phyloP scores from a whole-genome alignment of 768 basidiomycete genomes.

The Termitomyces sp. region DNA sequence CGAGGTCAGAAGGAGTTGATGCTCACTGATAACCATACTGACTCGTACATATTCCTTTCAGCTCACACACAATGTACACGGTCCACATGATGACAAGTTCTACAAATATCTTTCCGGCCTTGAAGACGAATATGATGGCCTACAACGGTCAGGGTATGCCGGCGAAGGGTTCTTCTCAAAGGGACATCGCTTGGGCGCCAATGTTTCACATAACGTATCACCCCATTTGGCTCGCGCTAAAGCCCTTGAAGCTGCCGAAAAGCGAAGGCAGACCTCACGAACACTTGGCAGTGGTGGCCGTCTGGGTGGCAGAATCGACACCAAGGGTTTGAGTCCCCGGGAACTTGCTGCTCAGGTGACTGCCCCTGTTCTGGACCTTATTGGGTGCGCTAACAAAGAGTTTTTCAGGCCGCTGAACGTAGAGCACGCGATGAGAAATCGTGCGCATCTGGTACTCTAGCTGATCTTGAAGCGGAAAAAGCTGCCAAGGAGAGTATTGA shows the following conservation, averaged over 20 bases:
- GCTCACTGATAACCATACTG: neutral
- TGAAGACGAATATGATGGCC: constrained; percentile 81
- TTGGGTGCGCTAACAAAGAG: neutral
- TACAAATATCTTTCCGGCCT: constrained; percentile 70
- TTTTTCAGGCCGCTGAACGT: constrained; percentile 78
- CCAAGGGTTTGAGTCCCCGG: constrained; percentile 49
- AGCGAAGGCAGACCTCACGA: constrained; percentile 44
- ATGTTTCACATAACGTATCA: constrained; percentile 65
- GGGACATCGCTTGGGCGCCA: constrained; percentile 68
- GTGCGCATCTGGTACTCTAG: constrained; percentile 62
- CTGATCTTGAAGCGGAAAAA: constrained; percentile 60
- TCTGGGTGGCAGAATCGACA: constrained; percentile 44
- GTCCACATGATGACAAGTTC: constrained; percentile 85
- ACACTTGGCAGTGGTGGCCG: constrained; percentile 53
- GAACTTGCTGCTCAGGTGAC: constrained; percentile 70
- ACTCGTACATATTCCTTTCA: constrained; percentile 23
- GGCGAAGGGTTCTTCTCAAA: constrained; percentile 87
- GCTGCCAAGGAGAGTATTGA: constrained; percentile 66
- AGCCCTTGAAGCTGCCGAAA: constrained; percentile 81
- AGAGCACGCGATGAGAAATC: constrained; percentile 68
- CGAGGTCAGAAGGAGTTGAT: constrained; percentile 50
- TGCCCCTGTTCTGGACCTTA: neutral
- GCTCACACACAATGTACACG: constrained; percentile 88
- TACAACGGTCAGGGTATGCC: constrained; percentile 77
- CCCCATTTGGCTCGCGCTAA: constrained; percentile 60